phyloP scores from a whole-genome alignment of 1,139 yeast species.

The Meyerozyma sp. region DNA sequence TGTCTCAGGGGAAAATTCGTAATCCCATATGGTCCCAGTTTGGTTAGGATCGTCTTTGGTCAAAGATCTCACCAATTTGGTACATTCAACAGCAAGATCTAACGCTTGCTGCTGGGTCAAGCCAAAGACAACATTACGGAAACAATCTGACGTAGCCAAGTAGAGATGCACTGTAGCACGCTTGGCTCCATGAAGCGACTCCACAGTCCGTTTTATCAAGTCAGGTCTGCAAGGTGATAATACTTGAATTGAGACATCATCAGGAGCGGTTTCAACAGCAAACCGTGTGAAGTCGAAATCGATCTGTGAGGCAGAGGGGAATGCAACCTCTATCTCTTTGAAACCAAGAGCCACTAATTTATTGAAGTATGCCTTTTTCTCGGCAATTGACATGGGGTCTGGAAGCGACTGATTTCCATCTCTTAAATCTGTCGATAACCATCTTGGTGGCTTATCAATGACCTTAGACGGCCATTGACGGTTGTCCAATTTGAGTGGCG shows the following conservation, averaged over 20 bases:
- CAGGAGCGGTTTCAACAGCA: constrained; percentile 91
- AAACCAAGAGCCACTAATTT: constrained; percentile 87
- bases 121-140: constrained; percentile 87
- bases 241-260: constrained; percentile 87
- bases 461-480: constrained; percentile 85
- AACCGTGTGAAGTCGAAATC: constrained; percentile 94
- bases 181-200: constrained; percentile 83
- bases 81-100: constrained; percentile 74
- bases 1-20: constrained; percentile 93
- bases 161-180: constrained; percentile 87
- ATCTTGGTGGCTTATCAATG: constrained; percentile 81
- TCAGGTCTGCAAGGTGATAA: constrained; percentile 91
- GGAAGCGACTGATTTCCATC: constrained; percentile 98
- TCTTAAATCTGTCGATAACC: constrained; percentile 93
- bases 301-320: constrained; percentile 93
- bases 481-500: constrained; percentile 61
- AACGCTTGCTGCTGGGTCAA: constrained; percentile 77
- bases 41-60: constrained; percentile 84
- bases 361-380: constrained; percentile 82
- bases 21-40: constrained; percentile 75
- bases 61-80: constrained; percentile 71
- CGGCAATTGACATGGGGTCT: constrained; percentile 90
- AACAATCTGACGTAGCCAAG: constrained; percentile 86
- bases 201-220: constrained; percentile 82
- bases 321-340: constrained; percentile 94